phyloP scores from a whole-genome alignment of 1,284 basidiomycete genomes.

The Apiotrichum gracile region DNA sequence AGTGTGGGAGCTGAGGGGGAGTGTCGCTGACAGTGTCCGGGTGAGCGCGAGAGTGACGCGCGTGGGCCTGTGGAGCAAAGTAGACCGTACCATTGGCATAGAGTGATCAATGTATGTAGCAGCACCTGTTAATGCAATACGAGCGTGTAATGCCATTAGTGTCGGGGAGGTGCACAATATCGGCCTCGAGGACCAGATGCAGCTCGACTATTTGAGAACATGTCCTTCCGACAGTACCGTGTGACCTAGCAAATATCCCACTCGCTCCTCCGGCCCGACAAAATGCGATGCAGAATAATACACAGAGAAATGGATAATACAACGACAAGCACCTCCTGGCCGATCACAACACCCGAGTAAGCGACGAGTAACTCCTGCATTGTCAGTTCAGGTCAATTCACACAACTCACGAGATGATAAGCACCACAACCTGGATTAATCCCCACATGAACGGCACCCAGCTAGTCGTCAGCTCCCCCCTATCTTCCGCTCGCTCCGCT shows the following conservation, averaged over 20 bases:
- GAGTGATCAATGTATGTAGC: neutral
- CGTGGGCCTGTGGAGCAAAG: neutral
- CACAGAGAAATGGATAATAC: neutral
- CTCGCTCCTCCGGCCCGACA: neutral
- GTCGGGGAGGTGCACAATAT: no score
- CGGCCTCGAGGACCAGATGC: no score
- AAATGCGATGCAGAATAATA: neutral
- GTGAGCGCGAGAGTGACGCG: no score
- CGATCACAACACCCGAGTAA: constrained; percentile 35
- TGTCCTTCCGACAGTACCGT: no score
- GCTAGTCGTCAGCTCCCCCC: constrained; percentile 45
- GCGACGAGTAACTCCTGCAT: constrained; percentile 35
- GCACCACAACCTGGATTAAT: constrained; percentile 61
- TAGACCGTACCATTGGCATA: neutral
- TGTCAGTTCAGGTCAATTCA: neutral
- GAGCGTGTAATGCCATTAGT: no score
- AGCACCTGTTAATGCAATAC: neutral
- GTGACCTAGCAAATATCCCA: no score
- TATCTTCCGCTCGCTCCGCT: neutral
- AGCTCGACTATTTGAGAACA: no score
- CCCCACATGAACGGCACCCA: constrained; percentile 78
- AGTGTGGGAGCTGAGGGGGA: no score
- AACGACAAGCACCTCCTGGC: no score
- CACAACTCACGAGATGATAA: constrained; percentile 51
- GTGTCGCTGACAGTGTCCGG: no score